These are phyloP conservation scores for Drosera capensis DNA, from an alignment of 148 eudicot species.

Conservation along the genomic window DNA sequence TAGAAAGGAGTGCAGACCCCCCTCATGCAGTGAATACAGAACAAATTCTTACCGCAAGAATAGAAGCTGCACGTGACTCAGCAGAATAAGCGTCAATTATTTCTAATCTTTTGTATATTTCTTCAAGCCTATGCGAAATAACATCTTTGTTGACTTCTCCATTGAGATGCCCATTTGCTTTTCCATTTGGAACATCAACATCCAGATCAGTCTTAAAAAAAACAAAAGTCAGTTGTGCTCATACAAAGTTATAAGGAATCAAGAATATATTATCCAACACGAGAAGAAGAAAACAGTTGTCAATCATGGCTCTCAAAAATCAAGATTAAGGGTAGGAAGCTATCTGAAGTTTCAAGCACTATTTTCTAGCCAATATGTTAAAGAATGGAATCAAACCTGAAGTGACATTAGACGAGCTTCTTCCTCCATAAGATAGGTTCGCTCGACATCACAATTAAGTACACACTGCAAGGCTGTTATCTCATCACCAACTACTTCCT, in stretches of 20 bases:
- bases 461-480: slow-evolving; percentile 88
- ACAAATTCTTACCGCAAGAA: slow-evolving; percentile 72
- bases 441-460: slow-evolving; percentile 72
- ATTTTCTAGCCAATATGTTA: no score
- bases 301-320: neutral
- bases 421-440: slow-evolving; percentile 74
- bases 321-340: no score
- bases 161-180: slow-evolving; percentile 27
- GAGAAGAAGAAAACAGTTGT: neutral
- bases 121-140: slow-evolving; percentile 53
- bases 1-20: no score
- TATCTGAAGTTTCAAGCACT: no score
- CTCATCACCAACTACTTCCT: slow-evolving; percentile 90
- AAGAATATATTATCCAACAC: neutral
- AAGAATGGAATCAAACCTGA: slow-evolving; percentile 38
- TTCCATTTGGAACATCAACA: slow-evolving; percentile 36
- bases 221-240: slow-evolving; percentile 5
- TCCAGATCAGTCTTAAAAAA: slow-evolving; percentile 49
- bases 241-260: neutral
- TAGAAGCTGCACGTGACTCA: slow-evolving; percentile 88
- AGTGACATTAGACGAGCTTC: slow-evolving; percentile 52
- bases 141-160: slow-evolving; percentile 41
- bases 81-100: slow-evolving; percentile 92
- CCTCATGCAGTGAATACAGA: no score
- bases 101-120: slow-evolving; percentile 87